A percentile compares a stretch with the other conserved stretches of the same genome.
phyloP scores from a whole-genome alignment of 352 stramenopile genomes.

The Globisporangium perplexum region DNA sequence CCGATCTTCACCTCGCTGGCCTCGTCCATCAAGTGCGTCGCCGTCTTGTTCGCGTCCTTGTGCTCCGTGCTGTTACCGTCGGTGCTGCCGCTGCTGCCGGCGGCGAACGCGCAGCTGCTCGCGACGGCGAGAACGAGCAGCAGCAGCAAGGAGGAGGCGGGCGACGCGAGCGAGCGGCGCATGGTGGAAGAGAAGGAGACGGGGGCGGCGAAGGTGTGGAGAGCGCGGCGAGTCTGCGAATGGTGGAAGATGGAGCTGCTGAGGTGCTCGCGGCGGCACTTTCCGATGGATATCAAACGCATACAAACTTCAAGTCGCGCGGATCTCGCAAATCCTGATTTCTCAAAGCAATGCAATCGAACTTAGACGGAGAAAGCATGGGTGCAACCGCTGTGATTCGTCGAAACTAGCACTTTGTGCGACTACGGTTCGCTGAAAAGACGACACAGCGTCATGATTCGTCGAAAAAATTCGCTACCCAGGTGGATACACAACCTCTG shows the following conservation, averaged over 20 bases:
- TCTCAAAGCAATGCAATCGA: too few relatives aligned
- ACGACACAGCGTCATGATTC: background rate
- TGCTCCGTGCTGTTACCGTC: constrained; percentile 3
- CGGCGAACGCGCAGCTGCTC: background rate
- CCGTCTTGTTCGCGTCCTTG: constrained; percentile 13
- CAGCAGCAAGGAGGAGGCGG: background rate
- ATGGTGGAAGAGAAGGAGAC: background rate
- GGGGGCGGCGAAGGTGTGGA: too few relatives aligned
- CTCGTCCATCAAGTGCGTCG: constrained; percentile 21
- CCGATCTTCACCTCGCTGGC: constrained; percentile 23
- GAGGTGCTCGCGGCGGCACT: background rate
- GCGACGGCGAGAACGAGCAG: background rate
- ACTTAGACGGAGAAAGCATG: background rate
- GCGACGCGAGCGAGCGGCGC: background rate
- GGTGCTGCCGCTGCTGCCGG: background rate
- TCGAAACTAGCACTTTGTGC: too few relatives aligned
- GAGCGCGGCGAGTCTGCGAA: constrained; percentile 1
- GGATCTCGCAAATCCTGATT: constrained; percentile 5
- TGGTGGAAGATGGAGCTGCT: background rate
- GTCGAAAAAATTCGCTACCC: background rate
- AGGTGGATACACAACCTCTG: background rate
- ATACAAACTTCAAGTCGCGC: background rate
- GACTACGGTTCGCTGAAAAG: background rate
- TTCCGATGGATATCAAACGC: background rate
- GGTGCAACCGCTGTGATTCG: background rate